These are phyloP conservation scores for Alternaria ethzedia DNA, from an alignment of 2,329 filamentous ascomycete species.

Conservation along the genomic window DNA sequence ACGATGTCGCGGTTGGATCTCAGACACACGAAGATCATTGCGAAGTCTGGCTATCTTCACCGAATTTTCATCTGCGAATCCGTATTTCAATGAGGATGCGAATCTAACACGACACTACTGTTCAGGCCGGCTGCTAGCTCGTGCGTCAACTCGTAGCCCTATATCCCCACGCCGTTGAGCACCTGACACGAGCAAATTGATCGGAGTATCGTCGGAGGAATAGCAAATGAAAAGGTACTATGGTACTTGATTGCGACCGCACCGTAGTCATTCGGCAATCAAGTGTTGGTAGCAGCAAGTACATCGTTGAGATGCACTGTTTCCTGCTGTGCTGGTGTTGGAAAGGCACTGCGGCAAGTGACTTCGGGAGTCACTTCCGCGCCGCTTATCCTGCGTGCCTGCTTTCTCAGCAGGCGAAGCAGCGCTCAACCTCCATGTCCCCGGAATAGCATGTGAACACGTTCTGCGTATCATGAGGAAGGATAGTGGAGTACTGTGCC, in stretches of 20 bases:
- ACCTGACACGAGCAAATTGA: constrained; percentile 19
- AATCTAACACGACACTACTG: not conserved
- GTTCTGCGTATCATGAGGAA: not conserved
- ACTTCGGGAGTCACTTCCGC: not conserved
- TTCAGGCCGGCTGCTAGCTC: not conserved
- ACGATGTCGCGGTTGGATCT: not conserved
- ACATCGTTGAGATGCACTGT: constrained; percentile 1
- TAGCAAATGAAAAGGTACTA: constrained; percentile 17
- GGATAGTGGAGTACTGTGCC: not conserved
- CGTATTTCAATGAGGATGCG: not conserved
- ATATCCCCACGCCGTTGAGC: constrained; percentile 11
- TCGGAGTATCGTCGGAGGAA: constrained; percentile 12
- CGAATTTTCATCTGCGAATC: not conserved
- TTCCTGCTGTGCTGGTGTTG: not conserved
- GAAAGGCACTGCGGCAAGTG: not conserved
- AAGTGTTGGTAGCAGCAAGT: not conserved
- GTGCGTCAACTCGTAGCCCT: constrained; percentile 1
- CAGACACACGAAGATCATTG: not conserved
- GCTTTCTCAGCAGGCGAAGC: not conserved
- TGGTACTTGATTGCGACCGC: constrained; percentile 19
- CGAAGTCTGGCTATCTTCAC: constrained; percentile 2
- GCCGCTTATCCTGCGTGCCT: not conserved
- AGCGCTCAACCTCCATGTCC: not conserved
- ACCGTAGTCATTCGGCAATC: constrained; percentile 9
- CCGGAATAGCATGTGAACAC: not conserved